Evolutionary conservation across 2,329 filamentous ascomycete genomes (phyloP).

Genomic region (Sarocladium brachiariae): DNA sequence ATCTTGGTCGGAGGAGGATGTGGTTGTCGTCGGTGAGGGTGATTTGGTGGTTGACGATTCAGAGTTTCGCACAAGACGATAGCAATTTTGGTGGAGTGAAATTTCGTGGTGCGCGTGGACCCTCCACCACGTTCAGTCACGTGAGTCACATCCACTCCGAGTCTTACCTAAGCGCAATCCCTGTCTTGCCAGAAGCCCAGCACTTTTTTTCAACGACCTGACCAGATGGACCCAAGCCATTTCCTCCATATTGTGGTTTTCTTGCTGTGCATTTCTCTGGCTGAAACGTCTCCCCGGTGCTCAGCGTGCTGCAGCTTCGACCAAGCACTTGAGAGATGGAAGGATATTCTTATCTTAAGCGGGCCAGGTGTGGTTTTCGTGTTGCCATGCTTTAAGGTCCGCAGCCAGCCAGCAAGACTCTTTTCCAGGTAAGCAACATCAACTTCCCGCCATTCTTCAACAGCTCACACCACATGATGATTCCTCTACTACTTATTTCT

Average conservation of each 20-base stretch:
- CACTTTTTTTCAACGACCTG: slow-evolving; percentile 11
- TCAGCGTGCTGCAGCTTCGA: no score
- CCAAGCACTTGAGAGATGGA: no score
- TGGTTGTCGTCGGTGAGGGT: slow-evolving; percentile 19
- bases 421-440: neutral
- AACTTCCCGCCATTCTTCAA: slow-evolving; percentile 4
- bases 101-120: slow-evolving; percentile 22
- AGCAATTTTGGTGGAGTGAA: slow-evolving; percentile 33
- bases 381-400: no score
- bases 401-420: neutral
- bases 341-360: no score
- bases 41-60: slow-evolving; percentile 12
- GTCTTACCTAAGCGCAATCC: no score
- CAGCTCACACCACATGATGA: slow-evolving; percentile 56
- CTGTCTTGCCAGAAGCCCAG: neutral
- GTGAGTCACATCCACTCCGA: no score
- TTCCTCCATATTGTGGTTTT: no score
- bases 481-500: slow-evolving; percentile 64
- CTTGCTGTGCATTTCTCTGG: no score
- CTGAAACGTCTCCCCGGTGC: no score
- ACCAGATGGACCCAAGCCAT: no score
- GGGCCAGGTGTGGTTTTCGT: no score
- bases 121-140: slow-evolving; percentile 1
- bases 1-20: slow-evolving; percentile 51
- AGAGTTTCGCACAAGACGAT: slow-evolving; percentile 10